These are phyloP conservation scores for Xylariales sp. DNA, from an alignment of 2,329 filamentous ascomycete species.

Conservation along the genomic window DNA sequence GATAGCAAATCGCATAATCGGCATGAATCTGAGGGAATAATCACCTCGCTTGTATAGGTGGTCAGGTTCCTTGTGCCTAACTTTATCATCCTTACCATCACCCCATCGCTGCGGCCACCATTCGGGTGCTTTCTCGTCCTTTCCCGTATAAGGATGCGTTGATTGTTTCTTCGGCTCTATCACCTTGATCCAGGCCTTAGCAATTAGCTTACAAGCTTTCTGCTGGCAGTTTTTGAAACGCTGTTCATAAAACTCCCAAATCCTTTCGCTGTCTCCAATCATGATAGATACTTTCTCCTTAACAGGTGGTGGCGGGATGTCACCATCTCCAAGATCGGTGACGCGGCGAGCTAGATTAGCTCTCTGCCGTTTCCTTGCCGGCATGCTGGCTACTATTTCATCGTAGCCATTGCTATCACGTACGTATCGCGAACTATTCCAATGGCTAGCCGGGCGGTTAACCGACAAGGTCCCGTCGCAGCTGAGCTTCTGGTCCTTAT, in stretches of 20 bases:
- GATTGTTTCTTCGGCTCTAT: constrained; percentile 76
- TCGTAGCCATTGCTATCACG: neutral
- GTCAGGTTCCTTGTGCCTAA: constrained; percentile 69
- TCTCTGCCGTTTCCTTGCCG: neutral
- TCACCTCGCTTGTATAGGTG: constrained; percentile 65
- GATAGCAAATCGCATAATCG: no score
- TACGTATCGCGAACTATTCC: neutral
- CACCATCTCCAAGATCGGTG: constrained; percentile 33
- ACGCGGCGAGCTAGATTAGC: constrained; percentile 25
- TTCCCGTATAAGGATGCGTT: constrained; percentile 67
- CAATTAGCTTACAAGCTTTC: constrained; percentile 65
- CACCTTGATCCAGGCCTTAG: constrained; percentile 71
- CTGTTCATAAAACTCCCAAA: constrained; percentile 57
- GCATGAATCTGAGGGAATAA: constrained; percentile 9
- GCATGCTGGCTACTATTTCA: neutral
- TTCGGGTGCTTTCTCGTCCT: constrained; percentile 55
- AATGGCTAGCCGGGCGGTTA: no score
- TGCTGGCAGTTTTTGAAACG: constrained; percentile 66
- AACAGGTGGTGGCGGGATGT: constrained; percentile 30
- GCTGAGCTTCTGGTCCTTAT: no score
- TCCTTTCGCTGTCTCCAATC: constrained; percentile 48
- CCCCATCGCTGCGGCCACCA: constrained; percentile 64
- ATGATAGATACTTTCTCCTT: constrained; percentile 42
- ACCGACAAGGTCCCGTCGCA: no score
- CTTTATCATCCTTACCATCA: constrained; percentile 43